Percentiles rank a stretch among this genome's conserved stretches.
Conservation (phyloP, 2,329 filamentous ascomycete genomes). For the Ciborinia camelliae region DNA sequence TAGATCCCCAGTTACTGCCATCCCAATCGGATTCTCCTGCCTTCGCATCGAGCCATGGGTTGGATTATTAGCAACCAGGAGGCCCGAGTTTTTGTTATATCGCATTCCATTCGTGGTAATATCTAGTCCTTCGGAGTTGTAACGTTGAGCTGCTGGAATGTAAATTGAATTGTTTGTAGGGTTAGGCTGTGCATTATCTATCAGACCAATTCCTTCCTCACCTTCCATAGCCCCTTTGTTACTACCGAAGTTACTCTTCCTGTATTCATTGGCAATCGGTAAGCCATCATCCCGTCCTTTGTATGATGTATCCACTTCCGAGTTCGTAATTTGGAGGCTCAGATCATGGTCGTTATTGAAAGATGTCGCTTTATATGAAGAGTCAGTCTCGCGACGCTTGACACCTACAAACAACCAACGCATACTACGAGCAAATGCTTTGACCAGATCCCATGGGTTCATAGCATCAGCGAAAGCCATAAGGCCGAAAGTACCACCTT, state of each 20-base stretch:
- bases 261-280: conserved; percentile 36
- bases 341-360: conserved; percentile 27
- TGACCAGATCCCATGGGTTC: conserved; percentile 80
- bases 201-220: conserved; percentile 35
- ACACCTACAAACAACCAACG: conserved; percentile 78
- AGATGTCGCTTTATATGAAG: conserved; percentile 44
- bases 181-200: conserved; percentile 35
- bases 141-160: conserved; percentile 33
- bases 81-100: conserved; percentile 25
- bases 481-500: conserved; percentile 62
- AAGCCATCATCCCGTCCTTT: conserved; percentile 25
- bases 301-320: conserved; percentile 22
- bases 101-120: conserved; percentile 23
- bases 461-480: conserved; percentile 67
- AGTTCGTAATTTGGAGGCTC: conserved; percentile 23
- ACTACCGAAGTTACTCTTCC: conserved; percentile 33
- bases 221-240: conserved; percentile 21
- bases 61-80: conserved; percentile 22
- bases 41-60: conserved; percentile 21
- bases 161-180: conserved; percentile 30
- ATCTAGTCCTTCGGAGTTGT: conserved; percentile 33
- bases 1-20: conserved; percentile 26
- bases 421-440: conserved; percentile 68
- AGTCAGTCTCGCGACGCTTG: conserved; percentile 54
- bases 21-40: conserved; percentile 25